Evolutionary conservation across 371 early-diverging fungal species (phyloP).

Genomic region (Sanchytrium tribonematis): DNA sequence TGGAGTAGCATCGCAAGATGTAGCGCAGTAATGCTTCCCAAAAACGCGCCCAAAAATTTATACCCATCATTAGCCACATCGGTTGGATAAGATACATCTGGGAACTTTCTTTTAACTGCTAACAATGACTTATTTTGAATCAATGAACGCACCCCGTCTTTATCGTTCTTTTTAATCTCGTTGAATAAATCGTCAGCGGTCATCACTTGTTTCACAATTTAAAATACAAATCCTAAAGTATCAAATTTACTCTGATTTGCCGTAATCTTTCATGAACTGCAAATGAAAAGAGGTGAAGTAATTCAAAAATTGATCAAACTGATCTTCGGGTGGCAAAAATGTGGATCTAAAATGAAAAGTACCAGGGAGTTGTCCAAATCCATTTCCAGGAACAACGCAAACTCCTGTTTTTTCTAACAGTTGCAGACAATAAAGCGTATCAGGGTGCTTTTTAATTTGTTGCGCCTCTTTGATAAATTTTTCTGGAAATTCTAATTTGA

Average conservation of each 20-base stretch:
- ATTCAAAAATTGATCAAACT: slow-evolving; percentile 57
- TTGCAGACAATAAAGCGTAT: slow-evolving; percentile 56
- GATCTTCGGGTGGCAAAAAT: slow-evolving; percentile 68
- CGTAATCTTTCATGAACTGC: slow-evolving; percentile 40
- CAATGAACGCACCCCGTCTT: neutral
- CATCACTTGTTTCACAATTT: too few species aligned
- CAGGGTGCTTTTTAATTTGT: slow-evolving; percentile 32
- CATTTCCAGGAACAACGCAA: slow-evolving; percentile 56
- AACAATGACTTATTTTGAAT: neutral
- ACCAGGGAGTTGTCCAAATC: slow-evolving; percentile 62
- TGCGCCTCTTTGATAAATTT: slow-evolving; percentile 46
- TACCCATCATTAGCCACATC: neutral
- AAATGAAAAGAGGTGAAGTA: slow-evolving; percentile 44
- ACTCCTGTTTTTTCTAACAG: slow-evolving; percentile 80
- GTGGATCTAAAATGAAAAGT: slow-evolving; percentile 87
- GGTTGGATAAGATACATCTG: neutral
- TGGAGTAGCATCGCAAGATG: neutral
- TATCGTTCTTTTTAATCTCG: neutral
- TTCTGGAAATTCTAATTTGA: slow-evolving; percentile 36
- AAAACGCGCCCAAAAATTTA: neutral
- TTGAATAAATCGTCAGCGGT: neutral
- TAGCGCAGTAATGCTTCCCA: neutral
- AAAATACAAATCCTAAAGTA: too few species aligned
- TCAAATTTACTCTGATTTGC: too few species aligned
- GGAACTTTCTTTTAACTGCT: neutral